Percentiles rank a stretch among this genome's conserved stretches.
These are phyloP conservation scores for Cymodocea nodosa DNA, from an alignment of 116 monocot genomes.

Conservation along the genomic window DNA sequence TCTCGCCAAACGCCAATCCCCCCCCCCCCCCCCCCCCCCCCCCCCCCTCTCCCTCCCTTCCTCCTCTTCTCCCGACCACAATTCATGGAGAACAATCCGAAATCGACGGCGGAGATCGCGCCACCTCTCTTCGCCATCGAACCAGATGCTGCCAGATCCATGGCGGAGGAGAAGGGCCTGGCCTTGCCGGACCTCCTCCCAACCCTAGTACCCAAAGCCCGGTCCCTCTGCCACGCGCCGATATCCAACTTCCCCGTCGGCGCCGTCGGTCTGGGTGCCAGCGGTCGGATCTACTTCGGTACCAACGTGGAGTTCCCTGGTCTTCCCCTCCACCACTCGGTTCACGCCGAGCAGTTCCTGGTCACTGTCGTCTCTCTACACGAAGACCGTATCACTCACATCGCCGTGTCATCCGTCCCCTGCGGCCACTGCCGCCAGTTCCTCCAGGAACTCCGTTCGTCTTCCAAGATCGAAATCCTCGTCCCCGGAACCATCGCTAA, in stretches of 20 bases:
- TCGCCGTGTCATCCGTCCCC: conserved; percentile 79
- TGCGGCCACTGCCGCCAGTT: conserved; percentile 99
- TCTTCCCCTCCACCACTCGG: conserved; percentile 80
- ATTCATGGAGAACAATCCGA: not conserved
- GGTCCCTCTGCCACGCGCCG: conserved; percentile 37
- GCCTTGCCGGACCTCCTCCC: conserved; percentile 40
- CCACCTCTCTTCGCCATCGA: conserved; percentile 9
- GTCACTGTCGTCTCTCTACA: conserved; percentile 46
- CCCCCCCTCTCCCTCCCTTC: too few relatives aligned
- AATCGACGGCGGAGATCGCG: not conserved
- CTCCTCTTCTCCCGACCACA: too few relatives aligned
- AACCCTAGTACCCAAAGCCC: conserved; percentile 44
- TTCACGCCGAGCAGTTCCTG: conserved; percentile 98
- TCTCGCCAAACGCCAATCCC: too few relatives aligned
- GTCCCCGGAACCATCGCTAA: conserved; percentile 21
- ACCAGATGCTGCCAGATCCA: conserved; percentile 7
- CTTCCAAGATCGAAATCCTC: conserved; percentile 37
- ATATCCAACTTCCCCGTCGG: conserved; percentile 74
- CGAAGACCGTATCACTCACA: conserved; percentile 25
- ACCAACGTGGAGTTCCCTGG: conserved; percentile 86
- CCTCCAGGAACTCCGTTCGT: conserved; percentile 69
- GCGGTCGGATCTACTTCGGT: conserved; percentile 77
- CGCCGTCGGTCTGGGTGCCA: conserved; percentile 50
- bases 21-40: too few relatives aligned
- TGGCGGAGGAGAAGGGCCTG: not conserved